These are phyloP conservation scores for Pestalotiopsis fici DNA, from an alignment of 2,329 filamentous ascomycete genomes.

Conservation along the genomic window DNA sequence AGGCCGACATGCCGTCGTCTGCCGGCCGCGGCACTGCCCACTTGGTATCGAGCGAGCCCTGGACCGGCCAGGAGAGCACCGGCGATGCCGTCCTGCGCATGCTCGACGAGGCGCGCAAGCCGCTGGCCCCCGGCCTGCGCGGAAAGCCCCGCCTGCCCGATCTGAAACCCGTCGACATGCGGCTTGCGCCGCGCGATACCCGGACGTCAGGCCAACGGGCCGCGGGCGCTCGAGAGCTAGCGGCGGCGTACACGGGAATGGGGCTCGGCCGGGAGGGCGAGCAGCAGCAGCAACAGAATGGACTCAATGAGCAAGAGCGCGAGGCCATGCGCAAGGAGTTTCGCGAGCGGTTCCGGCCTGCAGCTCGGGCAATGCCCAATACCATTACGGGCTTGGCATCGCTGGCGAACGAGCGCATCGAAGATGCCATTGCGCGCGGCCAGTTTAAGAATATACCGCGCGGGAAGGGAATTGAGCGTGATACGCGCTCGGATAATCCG, in stretches of 20 bases:
- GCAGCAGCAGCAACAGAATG: slow-evolving; percentile 45
- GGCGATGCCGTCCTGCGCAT: slow-evolving; percentile 82
- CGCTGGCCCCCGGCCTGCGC: slow-evolving; percentile 54
- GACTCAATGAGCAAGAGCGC: slow-evolving; percentile 70
- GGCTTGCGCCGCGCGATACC: slow-evolving; percentile 41
- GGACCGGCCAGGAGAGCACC: slow-evolving; percentile 76
- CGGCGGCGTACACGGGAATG: slow-evolving; percentile 50
- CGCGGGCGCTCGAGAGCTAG: slow-evolving; percentile 59
- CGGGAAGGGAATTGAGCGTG: slow-evolving; percentile 78
- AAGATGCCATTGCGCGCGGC: slow-evolving; percentile 88
- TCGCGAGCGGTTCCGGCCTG: slow-evolving; percentile 77
- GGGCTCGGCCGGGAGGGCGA: slow-evolving; percentile 30
- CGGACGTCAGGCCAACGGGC: slow-evolving; percentile 47
- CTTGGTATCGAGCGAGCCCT: slow-evolving; percentile 68
- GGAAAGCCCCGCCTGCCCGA: slow-evolving; percentile 45
- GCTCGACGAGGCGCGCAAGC: slow-evolving; percentile 78
- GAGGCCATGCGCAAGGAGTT: slow-evolving; percentile 73
- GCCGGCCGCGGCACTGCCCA: slow-evolving; percentile 69
- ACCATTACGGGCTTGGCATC: slow-evolving; percentile 77
- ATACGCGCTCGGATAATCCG: slow-evolving; percentile 79
- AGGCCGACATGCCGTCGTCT: slow-evolving; percentile 51
- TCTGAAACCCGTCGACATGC: slow-evolving; percentile 52
- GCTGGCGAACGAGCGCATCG: slow-evolving; percentile 85
- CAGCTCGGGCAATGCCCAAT: slow-evolving; percentile 71
- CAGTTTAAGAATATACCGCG: slow-evolving; percentile 84